phyloP scores from a whole-genome alignment of 495 filamentous ascomycete genomes.

The Oidiodendron maius region DNA sequence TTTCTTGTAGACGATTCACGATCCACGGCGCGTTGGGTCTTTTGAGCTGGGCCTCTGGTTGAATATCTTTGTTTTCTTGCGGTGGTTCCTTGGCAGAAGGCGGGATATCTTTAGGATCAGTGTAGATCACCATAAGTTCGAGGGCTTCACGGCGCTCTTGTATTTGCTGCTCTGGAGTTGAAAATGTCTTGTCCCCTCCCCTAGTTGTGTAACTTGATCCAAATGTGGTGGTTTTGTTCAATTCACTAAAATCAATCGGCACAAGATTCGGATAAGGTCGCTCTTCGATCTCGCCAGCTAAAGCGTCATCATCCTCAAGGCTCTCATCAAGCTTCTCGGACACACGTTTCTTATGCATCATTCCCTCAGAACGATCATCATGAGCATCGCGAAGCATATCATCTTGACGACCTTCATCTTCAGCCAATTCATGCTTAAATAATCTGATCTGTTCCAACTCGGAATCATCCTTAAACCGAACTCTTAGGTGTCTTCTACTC shows the following conservation, averaged over 20 bases:
- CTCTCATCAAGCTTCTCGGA: conserved; percentile 37
- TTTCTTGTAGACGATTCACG: conserved; percentile 11
- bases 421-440: conserved; percentile 69
- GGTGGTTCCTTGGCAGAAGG: conserved; percentile 68
- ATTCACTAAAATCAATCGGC: conserved; percentile 47
- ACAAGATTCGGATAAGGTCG: conserved; percentile 30
- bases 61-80: conserved; percentile 1
- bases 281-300: conserved; percentile 25
- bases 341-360: conserved; percentile 63
- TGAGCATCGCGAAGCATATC: conserved; percentile 61
- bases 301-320: conserved; percentile 49
- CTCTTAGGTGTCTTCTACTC: conserved; percentile 62
- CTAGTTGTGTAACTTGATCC: conserved; percentile 39
- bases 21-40: conserved; percentile 17
- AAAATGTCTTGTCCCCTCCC: conserved; percentile 52
- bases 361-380: conserved; percentile 71
- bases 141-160: conserved; percentile 68
- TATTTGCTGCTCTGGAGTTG: conserved; percentile 57
- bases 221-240: conserved; percentile 32
- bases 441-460: conserved; percentile 64
- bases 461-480: conserved; percentile 66
- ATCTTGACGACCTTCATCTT: conserved; percentile 64
- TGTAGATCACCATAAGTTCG: conserved; percentile 82
- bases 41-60: conserved; percentile 9
- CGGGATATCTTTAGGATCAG: conserved; percentile 68